Evolutionary conservation across 768 basidiomycete genomes (phyloP), one percentile per base, ranked within the genome.

Genomic region (Pleurotus salmoneostramineus): DNA sequence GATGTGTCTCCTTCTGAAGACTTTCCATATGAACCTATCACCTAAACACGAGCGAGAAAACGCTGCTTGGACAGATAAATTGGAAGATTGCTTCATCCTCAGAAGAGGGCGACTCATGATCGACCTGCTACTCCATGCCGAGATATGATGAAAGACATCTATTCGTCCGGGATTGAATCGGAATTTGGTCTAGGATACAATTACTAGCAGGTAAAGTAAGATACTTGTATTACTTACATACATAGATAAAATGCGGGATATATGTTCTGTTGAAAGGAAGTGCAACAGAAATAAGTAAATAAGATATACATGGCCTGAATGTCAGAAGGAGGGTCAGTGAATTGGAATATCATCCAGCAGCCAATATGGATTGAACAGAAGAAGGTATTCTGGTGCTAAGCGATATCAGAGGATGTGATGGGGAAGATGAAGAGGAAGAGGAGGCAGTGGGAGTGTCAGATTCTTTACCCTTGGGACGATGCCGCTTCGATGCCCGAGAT

Each of bases 1-100:
- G 3, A 58, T 77, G 5, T 70, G 71, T 58, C 58, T 64, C 51
- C 62, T 78, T 62, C 65, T 81, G 65, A 75, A 73, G 51, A 68
- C 65, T 34, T 69, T 80, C 50, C 69, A 80, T 35, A 63, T 81
- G 56, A 64, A 65, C 43, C 72, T 78, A 49, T 49, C 48, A 5
- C 17, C 48, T 11, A 34, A 17, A 49, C 17, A 27, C 31, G 48
- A 6, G 33, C 61, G 60, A 2, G 51, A 55, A 21, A 58, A 56
- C 66, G 72, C 68, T 6, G 68, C 71, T 12, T 76, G 74, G 74
- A 68, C 68, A 35, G 64, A 60, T 15, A 69, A 68, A 35, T 62
- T 77, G 34, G 68, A 68, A 59, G 76, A 77, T 48, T 72, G 65
- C 59, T 76, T 76, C 37, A 71, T 77, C 32, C 58, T 71, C 35